Evolutionary conservation across 2,329 filamentous ascomycete species (phyloP).

Genomic region (Aspergillus neoniger): DNA sequence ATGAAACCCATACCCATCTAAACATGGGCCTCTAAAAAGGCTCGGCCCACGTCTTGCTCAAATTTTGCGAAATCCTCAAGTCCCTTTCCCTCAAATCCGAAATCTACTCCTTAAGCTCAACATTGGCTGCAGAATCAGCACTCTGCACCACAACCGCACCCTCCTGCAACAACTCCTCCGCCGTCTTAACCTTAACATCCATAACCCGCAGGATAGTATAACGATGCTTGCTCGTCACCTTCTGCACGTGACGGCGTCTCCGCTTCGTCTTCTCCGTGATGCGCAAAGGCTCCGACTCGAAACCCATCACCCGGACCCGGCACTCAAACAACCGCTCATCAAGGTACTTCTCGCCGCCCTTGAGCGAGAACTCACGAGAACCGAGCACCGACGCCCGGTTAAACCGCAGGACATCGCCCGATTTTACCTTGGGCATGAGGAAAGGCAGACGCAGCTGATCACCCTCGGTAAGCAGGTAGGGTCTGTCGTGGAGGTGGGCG

Average conservation of each 20-base stretch:
- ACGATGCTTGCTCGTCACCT: constrained; percentile 83
- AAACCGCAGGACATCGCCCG: constrained; percentile 83
- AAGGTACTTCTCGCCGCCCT: constrained; percentile 71
- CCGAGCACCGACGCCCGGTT: constrained; percentile 83
- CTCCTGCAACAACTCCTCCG: constrained; percentile 55
- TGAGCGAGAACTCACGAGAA: constrained; percentile 85
- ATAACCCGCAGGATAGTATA: constrained; percentile 85
- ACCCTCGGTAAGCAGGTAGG: constrained; percentile 59
- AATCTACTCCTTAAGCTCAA: constrained; percentile 30
- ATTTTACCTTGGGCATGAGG: constrained; percentile 71
- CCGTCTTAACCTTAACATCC: constrained; percentile 69
- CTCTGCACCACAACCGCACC: constrained; percentile 42
- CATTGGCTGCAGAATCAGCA: constrained; percentile 20
- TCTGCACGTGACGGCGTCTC: constrained; percentile 67
- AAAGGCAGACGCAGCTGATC: constrained; percentile 78
- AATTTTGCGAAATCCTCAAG: not conserved
- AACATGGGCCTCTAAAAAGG: not conserved
- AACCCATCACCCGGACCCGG: constrained; percentile 78
- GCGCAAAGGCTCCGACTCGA: constrained; percentile 77
- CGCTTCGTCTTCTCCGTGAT: constrained; percentile 80
- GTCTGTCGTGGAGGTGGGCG: constrained; percentile 51
- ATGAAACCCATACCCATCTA: constrained; percentile 10
- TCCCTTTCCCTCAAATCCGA: not conserved
- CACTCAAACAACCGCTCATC: constrained; percentile 84
- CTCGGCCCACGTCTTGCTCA: not conserved